Evolutionary conservation across 2,329 filamentous ascomycete genomes (phyloP), one percentile per base, ranked within the genome.

Genomic region (Coniochaeta sp.): DNA sequence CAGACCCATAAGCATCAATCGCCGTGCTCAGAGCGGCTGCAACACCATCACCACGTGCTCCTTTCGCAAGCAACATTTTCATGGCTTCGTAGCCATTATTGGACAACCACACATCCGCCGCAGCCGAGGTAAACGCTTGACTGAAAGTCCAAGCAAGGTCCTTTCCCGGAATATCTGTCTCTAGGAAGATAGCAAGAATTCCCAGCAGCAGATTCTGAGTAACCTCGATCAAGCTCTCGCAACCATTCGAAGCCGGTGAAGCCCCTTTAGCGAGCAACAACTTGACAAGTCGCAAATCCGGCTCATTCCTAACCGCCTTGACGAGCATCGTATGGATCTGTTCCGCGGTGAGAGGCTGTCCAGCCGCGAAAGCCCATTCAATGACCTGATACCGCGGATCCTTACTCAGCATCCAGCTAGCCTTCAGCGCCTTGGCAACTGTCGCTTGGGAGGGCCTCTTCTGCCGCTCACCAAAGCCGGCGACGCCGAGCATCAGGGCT

Each of bases 201-300:
- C 74, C 69, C 1, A 72, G 65, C 16, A 76, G 65, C 4, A 77
- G 68, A 1, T 70, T 74, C 59, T 74, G 72, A 0, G 77, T 73
- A 1, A 80, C 80, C 60, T 83, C 79, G 1, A 82, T 73, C 14
- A 86, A 65, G 1, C 80, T 77, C 67, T 82, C 78, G 68, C 81
- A 83, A 26, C 75, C 75, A 59, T 84, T 82, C 0, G 74, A 74
- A 5, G 77, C 70, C 0, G 82, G 79, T 0, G 81, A 84, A 31
- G 82, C 83, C 0, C 83, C 79, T 38, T 81, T 73, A 1, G 72
- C 69, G 4, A 85, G 70, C 6, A 85, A 71, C 2, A 84, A 69
- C 43, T 75, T 72, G 2, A 84, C 74, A 6, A 80, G 71, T 2
- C 75, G 71, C 38, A 78, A 71, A 54, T 83, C 81, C 0, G 77